Conservation (phyloP, 768 basidiomycete genomes). For the Tulasnella sp. region DNA sequence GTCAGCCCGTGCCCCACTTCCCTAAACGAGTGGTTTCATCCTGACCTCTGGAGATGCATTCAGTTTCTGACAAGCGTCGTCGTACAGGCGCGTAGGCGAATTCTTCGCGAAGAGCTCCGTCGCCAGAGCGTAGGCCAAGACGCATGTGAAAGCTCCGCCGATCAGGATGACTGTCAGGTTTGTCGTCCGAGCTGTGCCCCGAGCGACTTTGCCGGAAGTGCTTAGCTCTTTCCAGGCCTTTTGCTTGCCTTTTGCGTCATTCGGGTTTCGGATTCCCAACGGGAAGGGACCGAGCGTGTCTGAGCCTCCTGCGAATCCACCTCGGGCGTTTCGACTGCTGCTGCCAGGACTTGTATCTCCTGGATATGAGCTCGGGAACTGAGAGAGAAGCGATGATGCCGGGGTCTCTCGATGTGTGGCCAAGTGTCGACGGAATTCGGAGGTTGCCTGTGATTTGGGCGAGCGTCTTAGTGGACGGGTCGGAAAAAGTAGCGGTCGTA, state of each 20-base stretch:
- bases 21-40: not conserved
- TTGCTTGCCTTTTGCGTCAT: conserved; percentile 41
- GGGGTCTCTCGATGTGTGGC: conserved; percentile 37
- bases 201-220: conserved; percentile 59
- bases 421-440: conserved; percentile 25
- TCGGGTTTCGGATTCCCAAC: conserved; percentile 50
- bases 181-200: conserved; percentile 36
- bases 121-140: conserved; percentile 67
- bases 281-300: conserved; percentile 71
- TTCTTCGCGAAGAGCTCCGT: conserved; percentile 83
- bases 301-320: not conserved
- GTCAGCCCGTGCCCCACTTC: not conserved
- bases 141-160: conserved; percentile 68
- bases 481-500: not conserved
- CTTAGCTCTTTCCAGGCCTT: conserved; percentile 75
- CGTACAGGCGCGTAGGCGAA: conserved; percentile 72
- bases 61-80: conserved; percentile 42
- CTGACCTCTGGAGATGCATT: conserved; percentile 36
- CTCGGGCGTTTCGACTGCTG: not conserved
- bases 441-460: not conserved
- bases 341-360: not conserved
- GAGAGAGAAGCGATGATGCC: conserved; percentile 44
- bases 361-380: conserved; percentile 39
- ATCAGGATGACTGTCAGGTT: conserved; percentile 48
- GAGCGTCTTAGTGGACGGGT: not conserved